phyloP scores from a whole-genome alignment of 257 asterid genomes.

The Solanum neorickii region DNA sequence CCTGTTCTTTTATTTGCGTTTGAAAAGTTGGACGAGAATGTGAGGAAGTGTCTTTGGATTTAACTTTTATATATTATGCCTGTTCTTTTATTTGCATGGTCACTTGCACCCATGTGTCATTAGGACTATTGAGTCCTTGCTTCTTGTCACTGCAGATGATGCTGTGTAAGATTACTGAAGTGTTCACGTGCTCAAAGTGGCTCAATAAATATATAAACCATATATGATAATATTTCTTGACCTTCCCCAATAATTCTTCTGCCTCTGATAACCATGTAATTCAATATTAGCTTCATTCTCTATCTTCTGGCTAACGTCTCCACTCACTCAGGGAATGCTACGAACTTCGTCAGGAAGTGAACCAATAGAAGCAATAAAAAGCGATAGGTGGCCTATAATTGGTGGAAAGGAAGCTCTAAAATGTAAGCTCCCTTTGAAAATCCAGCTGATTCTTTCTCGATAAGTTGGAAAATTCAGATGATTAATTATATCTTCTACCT shows the following conservation, averaged over 20 bases:
- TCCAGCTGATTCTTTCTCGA: conserved; percentile 7
- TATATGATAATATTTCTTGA: background rate
- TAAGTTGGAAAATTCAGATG: background rate
- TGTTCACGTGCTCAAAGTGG: background rate
- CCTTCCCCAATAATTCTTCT: background rate
- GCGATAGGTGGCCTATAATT: conserved; percentile 12
- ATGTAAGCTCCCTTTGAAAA: conserved; percentile 25
- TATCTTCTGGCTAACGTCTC: background rate
- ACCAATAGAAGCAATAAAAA: conserved; percentile 1
- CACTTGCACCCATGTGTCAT: background rate
- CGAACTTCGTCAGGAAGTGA: conserved; percentile 5
- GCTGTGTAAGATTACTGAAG: background rate
- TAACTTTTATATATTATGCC: background rate
- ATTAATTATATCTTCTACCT: background rate
- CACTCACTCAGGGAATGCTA: conserved; percentile 10
- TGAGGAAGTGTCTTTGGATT: conserved; percentile 8
- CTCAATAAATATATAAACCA: background rate
- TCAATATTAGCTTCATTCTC: background rate
- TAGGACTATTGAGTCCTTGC: background rate
- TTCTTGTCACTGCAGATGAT: background rate
- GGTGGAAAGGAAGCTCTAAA: conserved; percentile 23
- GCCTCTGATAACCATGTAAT: background rate
- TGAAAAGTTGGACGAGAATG: conserved; percentile 13
- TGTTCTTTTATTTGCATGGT: background rate
- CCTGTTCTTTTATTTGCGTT: background rate